Base-by-base conservation (phyloP, 177 flowering plant species). In the Vitis hybrid region DNA sequence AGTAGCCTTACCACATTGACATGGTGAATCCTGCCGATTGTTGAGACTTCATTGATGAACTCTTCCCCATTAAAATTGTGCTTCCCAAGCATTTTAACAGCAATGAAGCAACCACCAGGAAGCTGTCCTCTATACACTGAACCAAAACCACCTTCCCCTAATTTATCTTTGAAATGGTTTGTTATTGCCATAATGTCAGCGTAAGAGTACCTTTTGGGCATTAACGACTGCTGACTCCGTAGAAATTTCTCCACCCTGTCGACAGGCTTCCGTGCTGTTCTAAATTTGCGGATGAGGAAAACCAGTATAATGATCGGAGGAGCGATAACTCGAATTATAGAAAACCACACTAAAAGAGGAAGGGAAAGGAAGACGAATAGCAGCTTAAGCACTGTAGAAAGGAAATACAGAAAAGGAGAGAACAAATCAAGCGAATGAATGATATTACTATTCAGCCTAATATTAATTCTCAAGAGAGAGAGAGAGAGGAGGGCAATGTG, bases 61-160 rank as follows among this genome's bases (percentile, higher is more conserved):
- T 66, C 73, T 15, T 70, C 64, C 1, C 19, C 70, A 2, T 19
- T 55, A 24, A 27, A 11, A 5, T 52, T 59, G 66, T 50, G 35
- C 5, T 64, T 54, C 4, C n/a, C 50, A 7, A 74, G 73, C 30
- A 74, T 19, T 48, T 74, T 70, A 5, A 74, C 73, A 40, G 73
- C 77, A 70, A 74, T 13, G 0, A 63, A 59, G 8, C 50, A 18
- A 11, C 77, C 73, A 60, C 15, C 68, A 18, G 19, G 62, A 15
- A 74, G 70, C 62, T 65, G 35, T 4, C 77, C 77, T 27, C 59
- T 65, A 51, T 62, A 68, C 11, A 73, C 71, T 18, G 63, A 52
- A 5, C 71, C 76, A 49, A 60, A 73, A 1, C 76, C 76, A 10
- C 76, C 76, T 73, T 73, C 27, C 4, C 74, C 72, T 4, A 73